Conservation (phyloP, 129 eudicot genomes). For the Deinandra increscens region DNA sequence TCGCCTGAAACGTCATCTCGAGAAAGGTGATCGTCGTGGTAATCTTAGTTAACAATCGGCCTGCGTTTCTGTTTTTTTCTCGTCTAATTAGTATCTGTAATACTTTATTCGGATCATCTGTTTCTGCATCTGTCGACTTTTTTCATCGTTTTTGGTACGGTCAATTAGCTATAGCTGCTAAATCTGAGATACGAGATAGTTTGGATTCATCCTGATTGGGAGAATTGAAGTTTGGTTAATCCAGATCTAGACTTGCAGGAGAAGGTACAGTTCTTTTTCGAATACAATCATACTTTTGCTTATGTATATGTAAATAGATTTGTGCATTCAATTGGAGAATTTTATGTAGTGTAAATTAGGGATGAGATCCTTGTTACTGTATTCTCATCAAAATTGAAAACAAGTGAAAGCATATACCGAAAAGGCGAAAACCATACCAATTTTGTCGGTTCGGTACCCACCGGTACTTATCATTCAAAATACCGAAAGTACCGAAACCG, state of each 20-base stretch:
- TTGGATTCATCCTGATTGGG: no score
- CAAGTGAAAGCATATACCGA: no score
- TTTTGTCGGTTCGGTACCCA: no score
- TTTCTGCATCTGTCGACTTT: constrained; percentile 2
- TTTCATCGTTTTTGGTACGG: background rate
- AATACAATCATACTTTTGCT: background rate
- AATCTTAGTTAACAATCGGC: constrained; percentile 78
- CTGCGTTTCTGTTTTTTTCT: background rate
- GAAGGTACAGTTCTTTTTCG: constrained; percentile 16
- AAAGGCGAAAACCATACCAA: no score
- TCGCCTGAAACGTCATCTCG: constrained; percentile 82
- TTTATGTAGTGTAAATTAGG: background rate
- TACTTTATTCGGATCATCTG: constrained; percentile 10
- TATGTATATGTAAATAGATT: constrained; percentile 10
- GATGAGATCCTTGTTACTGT: background rate
- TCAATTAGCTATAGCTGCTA: no score
- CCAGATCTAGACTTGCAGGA: constrained; percentile 15
- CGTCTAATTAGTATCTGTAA: constrained; percentile 6
- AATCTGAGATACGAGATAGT: background rate
- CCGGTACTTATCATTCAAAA: no score
- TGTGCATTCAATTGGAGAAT: background rate
- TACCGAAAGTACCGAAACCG: no score
- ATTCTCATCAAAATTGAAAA: no score
- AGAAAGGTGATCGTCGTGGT: constrained; percentile 96
- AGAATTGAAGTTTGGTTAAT: constrained; percentile 13